Evolutionary conservation across 2,329 filamentous ascomycete species (phyloP).

Genomic region (Pyricularia sp.): DNA sequence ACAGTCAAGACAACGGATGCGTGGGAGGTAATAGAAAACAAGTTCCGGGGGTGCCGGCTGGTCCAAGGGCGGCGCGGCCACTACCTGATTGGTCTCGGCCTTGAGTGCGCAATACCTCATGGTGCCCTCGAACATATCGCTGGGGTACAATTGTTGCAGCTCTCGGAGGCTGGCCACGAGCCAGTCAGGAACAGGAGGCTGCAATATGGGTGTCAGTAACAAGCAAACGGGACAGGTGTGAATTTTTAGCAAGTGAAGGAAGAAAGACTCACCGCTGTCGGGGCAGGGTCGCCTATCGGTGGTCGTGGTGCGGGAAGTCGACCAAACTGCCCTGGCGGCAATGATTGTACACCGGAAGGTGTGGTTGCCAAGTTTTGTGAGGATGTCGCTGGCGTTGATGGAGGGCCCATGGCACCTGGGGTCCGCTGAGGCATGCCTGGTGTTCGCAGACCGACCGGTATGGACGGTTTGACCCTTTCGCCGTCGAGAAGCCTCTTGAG

Average conservation of each 20-base stretch:
- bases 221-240: slow-evolving; percentile 9
- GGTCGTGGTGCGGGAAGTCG: slow-evolving; percentile 60
- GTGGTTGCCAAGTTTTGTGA: slow-evolving; percentile 17
- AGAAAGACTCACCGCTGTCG: slow-evolving; percentile 48
- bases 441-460: slow-evolving; percentile 30
- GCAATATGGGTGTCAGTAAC: slow-evolving; percentile 9
- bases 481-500: slow-evolving; percentile 53
- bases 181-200: slow-evolving; percentile 57
- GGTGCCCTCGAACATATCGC: slow-evolving; percentile 76
- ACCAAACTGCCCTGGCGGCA: slow-evolving; percentile 47
- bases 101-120: slow-evolving; percentile 89
- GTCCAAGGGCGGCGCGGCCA: slow-evolving; percentile 33
- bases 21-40: slow-evolving; percentile 75
- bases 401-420: slow-evolving; percentile 45
- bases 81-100: slow-evolving; percentile 55
- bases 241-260: slow-evolving; percentile 11
- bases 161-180: slow-evolving; percentile 63
- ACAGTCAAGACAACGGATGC: slow-evolving; percentile 88
- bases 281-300: slow-evolving; percentile 44
- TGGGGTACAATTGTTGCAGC: slow-evolving; percentile 62
- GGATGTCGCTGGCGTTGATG: slow-evolving; percentile 29
- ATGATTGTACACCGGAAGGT: slow-evolving; percentile 9
- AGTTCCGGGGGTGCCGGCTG: slow-evolving; percentile 51
- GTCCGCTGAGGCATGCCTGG: slow-evolving; percentile 31
- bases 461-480: slow-evolving; percentile 27